Percentiles rank a stretch among this genome's conserved stretches.
phyloP scores from a whole-genome alignment of 345 rosid genomes.

The Cochlearia excelsa region DNA sequence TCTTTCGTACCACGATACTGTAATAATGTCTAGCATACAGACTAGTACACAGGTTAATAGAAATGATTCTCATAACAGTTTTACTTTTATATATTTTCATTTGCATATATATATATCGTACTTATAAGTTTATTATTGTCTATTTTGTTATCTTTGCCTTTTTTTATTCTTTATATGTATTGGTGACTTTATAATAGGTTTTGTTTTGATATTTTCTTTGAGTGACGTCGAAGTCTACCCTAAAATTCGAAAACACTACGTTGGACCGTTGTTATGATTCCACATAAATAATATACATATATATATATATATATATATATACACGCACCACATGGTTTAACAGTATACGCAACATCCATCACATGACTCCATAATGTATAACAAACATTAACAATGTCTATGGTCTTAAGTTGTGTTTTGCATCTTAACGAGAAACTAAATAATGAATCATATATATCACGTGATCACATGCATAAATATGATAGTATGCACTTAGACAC shows the following conservation, averaged over 20 bases:
- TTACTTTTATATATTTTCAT: too few relatives aligned
- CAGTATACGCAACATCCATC: conserved; percentile 28
- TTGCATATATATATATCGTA: too few relatives aligned
- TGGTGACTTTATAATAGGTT: conserved; percentile 21
- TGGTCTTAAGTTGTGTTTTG: too few relatives aligned
- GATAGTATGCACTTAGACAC: neutral
- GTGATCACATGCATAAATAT: too few relatives aligned
- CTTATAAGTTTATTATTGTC: too few relatives aligned
- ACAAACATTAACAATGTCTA: too few relatives aligned
- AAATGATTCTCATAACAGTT: conserved; percentile 18
- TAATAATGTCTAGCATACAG: too few relatives aligned
- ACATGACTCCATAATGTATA: neutral
- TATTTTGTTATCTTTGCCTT: too few relatives aligned
- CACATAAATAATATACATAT: conserved; percentile 3
- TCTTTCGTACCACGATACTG: conserved; percentile 29
- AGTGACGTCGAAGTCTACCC: conserved; percentile 38
- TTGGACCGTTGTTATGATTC: conserved; percentile 38
- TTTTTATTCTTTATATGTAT: neutral
- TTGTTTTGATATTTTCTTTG: conserved; percentile 36
- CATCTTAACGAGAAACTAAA: too few relatives aligned
- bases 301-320: neutral
- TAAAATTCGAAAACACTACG: conserved; percentile 17
- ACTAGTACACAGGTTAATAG: too few relatives aligned
- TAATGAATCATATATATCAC: too few relatives aligned
- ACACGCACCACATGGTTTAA: conserved; percentile 29